Evolutionary conservation across 306 rosid genomes (phyloP), one percentile per base, ranked within the genome.

Genomic region (Malus sylvestris): DNA sequence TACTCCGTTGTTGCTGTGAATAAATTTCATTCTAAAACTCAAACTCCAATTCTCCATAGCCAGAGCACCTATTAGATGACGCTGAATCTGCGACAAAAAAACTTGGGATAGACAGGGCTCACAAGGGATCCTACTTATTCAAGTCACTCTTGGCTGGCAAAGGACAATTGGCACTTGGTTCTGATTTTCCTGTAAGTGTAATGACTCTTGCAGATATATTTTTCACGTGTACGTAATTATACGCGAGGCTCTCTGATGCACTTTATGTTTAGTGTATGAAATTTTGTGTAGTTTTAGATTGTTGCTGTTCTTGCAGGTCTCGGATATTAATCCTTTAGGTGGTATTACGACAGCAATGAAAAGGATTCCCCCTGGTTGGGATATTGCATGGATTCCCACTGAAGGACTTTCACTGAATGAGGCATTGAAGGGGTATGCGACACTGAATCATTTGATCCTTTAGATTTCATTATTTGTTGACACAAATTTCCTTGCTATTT

Each of bases 101-200:
- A 85, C 97, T 93, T 74, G 98, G 97, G 83, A 32, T 73, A 61
- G 88, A 89, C 68, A 93, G 98, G 86, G 97, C 97, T 76, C 88
- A 87, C 73, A 89, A 71, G 65, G 96, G 74, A 59, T 89, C 97
- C 13, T 93, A 86, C 82, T 76, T 91, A 57, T 93, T 91, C 58
- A 78, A 62, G 73, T 88, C 96, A 45, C 92, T 93, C 58, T 67
- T 89, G 70, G 76, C 71, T 71, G 71, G 88, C 80, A 88, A 80
- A 79, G 90, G 84, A 51, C 79, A 52, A 18, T 76, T 93, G 80
- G 86, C 90, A 60, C 85, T 91, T 85, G 97, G 97, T 80, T 93
- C 98, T 63, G 96, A 91, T 81, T 91, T 96, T 90, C 97, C 97
- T 8, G 96, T 91, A 83, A 88, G 96, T 81, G 35, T 76, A 19